Percentiles rank a stretch among this genome's conserved stretches.
These are phyloP conservation scores for Ceratobasidium papillatum DNA, from an alignment of 1,284 basidiomycete species.

Conservation along the genomic window DNA sequence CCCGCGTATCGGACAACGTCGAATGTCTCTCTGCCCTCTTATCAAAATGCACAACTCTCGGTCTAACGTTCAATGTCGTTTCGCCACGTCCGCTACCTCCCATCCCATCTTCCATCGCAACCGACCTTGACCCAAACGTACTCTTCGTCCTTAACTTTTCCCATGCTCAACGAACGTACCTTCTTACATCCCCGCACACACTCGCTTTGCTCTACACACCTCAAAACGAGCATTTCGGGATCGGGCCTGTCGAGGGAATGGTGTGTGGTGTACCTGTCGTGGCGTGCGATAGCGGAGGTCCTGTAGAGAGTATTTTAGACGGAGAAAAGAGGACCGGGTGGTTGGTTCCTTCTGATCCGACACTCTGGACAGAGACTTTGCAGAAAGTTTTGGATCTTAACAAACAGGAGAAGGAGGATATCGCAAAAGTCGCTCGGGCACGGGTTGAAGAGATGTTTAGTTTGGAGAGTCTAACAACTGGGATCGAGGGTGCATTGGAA, in stretches of 20 bases:
- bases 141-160: conserved; percentile 90
- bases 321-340: conserved; percentile 62
- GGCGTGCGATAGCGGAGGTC: conserved; percentile 90
- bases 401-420: conserved; percentile 56
- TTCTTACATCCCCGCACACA: conserved; percentile 69
- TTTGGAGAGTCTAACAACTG: conserved; percentile 70
- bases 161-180: conserved; percentile 76
- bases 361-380: conserved; percentile 75
- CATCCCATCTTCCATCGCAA: conserved; percentile 52
- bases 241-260: conserved; percentile 96
- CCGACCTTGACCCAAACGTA: conserved; percentile 61
- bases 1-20: conserved; percentile 74
- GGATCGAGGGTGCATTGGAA: conserved; percentile 68
- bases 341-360: conserved; percentile 70
- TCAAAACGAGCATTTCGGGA: conserved; percentile 95
- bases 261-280: conserved; percentile 89
- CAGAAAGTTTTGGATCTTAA: conserved; percentile 66
- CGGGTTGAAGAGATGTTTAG: conserved; percentile 69
- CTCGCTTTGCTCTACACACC: conserved; percentile 91
- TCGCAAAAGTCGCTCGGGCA: conserved; percentile 64
- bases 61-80: conserved; percentile 64
- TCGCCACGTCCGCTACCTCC: conserved; percentile 47
- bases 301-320: conserved; percentile 86
- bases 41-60: conserved; percentile 61
- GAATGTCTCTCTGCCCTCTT: conserved; percentile 68